A percentile compares a stretch with the other conserved stretches of the same genome.
phyloP scores from a whole-genome alignment of 331 rosid species.

The Quercus lobata region DNA sequence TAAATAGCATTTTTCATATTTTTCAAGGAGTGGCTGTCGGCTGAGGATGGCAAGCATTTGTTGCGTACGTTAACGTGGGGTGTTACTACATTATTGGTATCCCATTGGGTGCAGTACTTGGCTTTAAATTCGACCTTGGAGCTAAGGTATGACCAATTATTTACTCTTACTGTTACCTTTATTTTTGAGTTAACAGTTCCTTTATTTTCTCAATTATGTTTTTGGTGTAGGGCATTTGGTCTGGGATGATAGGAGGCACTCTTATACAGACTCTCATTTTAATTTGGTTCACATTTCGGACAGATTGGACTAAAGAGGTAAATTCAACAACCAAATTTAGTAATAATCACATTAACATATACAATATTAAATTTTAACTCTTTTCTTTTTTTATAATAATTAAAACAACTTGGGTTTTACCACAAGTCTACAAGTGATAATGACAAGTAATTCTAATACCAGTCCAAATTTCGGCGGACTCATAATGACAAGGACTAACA shows the following conservation, averaged over 20 bases:
- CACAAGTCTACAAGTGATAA: neutral
- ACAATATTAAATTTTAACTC: no score
- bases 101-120: conserved; percentile 50
- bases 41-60: conserved; percentile 73
- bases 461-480: neutral
- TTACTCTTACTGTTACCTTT: neutral
- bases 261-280: conserved; percentile 33
- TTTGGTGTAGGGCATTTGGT: conserved; percentile 37
- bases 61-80: conserved; percentile 59
- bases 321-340: neutral
- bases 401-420: neutral
- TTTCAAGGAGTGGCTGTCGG: conserved; percentile 65
- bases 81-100: conserved; percentile 54
- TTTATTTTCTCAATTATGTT: neutral
- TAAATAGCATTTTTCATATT: neutral
- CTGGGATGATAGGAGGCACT: conserved; percentile 46
- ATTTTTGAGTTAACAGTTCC: no score
- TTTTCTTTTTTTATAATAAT: neutral
- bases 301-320: conserved; percentile 48
- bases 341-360: no score
- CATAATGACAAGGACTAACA: neutral
- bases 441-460: neutral
- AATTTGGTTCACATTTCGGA: conserved; percentile 34
- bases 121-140: conserved; percentile 45
- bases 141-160: conserved; percentile 18